These are phyloP conservation scores for Golubevia pallescens DNA, from an alignment of 1,284 basidiomycete species.

Conservation along the genomic window DNA sequence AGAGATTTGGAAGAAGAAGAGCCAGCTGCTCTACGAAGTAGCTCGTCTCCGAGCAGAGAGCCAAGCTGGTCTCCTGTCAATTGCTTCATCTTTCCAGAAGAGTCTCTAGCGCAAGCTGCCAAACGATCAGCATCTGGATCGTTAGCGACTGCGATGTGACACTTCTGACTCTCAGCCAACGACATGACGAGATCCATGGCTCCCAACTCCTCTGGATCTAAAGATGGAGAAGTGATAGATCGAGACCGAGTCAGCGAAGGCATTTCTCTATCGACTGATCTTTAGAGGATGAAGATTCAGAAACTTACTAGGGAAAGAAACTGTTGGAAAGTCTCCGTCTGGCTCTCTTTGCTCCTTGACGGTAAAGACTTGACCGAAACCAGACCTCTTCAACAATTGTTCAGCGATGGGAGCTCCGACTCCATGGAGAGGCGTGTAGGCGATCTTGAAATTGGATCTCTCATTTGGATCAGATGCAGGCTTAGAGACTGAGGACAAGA, in stretches of 20 bases:
- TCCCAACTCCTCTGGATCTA: conserved; percentile 45
- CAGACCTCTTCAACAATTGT: conserved; percentile 13
- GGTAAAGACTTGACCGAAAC: conserved; percentile 33
- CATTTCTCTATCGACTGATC: background rate
- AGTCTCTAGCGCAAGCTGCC: conserved; percentile 35
- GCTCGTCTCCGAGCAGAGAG: conserved; percentile 40
- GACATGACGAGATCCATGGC: conserved; percentile 44
- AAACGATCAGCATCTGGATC: conserved; percentile 52
- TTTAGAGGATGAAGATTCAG: background rate
- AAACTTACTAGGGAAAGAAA: conserved; percentile 44
- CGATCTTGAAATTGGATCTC: conserved; percentile 9
- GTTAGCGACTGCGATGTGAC: conserved; percentile 44
- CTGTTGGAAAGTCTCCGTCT: conserved; percentile 46
- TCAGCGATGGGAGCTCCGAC: conserved; percentile 33
- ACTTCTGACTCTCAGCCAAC: conserved; percentile 35
- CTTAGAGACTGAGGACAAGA: conserved; percentile 8
- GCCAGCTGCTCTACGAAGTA: conserved; percentile 25
- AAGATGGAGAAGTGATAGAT: background rate
- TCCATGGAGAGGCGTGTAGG: conserved; percentile 49
- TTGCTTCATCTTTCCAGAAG: conserved; percentile 26
- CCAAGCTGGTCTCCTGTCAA: conserved; percentile 50
- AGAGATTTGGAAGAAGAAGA: background rate
- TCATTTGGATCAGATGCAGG: background rate
- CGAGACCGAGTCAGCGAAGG: too few species aligned
- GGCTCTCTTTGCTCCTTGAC: conserved; percentile 41